A percentile compares a stretch with the other conserved stretches of the same genome.
Conservation (phyloP, 2,329 filamentous ascomycete species). For the Trichoderma pleuroti region DNA sequence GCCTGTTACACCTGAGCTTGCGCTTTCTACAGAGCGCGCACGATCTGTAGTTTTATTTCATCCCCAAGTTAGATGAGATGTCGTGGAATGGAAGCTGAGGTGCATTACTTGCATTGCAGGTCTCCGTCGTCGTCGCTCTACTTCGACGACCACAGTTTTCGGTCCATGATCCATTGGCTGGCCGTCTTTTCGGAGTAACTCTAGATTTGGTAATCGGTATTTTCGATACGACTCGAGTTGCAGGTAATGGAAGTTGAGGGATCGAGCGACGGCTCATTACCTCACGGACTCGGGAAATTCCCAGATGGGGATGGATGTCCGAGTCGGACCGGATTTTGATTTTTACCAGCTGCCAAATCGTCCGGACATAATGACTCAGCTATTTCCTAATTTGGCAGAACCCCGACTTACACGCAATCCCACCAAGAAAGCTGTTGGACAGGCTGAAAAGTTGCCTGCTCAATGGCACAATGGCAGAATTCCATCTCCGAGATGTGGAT, state of each 20-base stretch:
- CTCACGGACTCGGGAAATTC: background rate
- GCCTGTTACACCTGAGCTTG: constrained; percentile 43
- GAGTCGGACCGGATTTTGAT: constrained; percentile 1
- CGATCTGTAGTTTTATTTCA: constrained; percentile 29
- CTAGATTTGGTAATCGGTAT: background rate
- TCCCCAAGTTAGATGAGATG: background rate
- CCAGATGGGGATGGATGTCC: background rate
- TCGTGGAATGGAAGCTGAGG: background rate
- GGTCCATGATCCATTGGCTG: background rate
- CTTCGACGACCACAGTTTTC: constrained; percentile 20
- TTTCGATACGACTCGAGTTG: background rate
- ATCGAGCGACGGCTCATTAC: background rate
- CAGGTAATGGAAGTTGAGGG: background rate
- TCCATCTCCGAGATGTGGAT: background rate
- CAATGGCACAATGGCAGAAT: background rate
- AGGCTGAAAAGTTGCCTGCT: background rate
- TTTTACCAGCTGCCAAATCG: constrained; percentile 11
- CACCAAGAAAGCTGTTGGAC: background rate
- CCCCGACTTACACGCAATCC: background rate
- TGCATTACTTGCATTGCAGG: constrained; percentile 28
- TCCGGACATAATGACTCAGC: background rate
- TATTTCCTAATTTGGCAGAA: constrained; percentile 22
- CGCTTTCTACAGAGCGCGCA: constrained; percentile 42
- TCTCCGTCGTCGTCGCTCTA: constrained; percentile 28
- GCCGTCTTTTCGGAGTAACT: background rate